Evolutionary conservation across 306 rosid genomes (phyloP).

Genomic region (Cucumis cinereus): DNA sequence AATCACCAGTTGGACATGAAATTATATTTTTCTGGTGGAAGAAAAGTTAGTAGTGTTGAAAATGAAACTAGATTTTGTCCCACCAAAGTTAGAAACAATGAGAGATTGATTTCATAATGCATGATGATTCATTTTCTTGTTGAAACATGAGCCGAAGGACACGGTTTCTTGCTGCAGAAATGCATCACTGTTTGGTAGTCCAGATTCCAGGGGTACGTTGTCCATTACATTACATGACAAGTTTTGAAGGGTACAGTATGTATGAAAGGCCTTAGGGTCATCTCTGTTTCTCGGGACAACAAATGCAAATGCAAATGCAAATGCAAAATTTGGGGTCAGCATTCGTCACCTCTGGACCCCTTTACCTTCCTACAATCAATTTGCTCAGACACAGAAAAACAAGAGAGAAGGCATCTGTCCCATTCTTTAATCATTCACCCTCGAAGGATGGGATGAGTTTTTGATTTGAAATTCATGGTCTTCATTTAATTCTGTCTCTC

Average conservation of each 20-base stretch:
- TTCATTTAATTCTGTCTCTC: not conserved
- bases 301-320: slow-evolving; percentile 15
- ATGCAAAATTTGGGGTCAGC: slow-evolving; percentile 27
- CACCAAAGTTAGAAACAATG: not conserved
- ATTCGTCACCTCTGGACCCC: slow-evolving; percentile 43
- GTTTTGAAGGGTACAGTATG: slow-evolving; percentile 39
- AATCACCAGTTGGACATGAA: not conserved
- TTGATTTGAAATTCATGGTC: slow-evolving; percentile 1
- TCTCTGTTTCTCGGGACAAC: slow-evolving; percentile 54
- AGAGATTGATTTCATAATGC: not conserved
- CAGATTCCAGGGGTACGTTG: slow-evolving; percentile 6
- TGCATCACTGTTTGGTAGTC: not conserved
- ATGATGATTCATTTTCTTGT: slow-evolving; percentile 6
- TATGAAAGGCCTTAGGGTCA: slow-evolving; percentile 58
- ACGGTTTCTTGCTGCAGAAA: slow-evolving; percentile 8
- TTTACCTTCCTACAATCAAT: slow-evolving; percentile 26
- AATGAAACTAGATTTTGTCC: not conserved
- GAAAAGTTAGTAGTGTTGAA: not conserved
- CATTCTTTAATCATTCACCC: slow-evolving; percentile 2
- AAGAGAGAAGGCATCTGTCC: not conserved
- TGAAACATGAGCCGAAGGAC: slow-evolving; percentile 7
- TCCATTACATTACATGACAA: slow-evolving; percentile 14
- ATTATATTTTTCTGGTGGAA: not conserved
- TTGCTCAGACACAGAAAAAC: slow-evolving; percentile 9
- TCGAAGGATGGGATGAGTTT: not conserved